Evolutionary conservation across 2,329 filamentous ascomycete species (phyloP), one percentile per base, ranked within the genome.

Genomic region (Aureobasidium sp.): DNA sequence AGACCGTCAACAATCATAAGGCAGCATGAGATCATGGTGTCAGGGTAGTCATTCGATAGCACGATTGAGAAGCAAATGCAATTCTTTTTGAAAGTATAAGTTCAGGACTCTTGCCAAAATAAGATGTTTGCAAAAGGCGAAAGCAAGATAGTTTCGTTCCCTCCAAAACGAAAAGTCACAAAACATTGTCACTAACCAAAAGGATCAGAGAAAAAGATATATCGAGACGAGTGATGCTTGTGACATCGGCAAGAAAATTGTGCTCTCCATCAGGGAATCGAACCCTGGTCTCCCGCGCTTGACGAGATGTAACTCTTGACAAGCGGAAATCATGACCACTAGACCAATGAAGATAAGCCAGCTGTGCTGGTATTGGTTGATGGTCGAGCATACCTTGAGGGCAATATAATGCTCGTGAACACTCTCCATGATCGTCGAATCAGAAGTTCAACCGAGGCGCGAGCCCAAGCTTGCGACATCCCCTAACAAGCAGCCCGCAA

Each of bases 281-380:
- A 52, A 52, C 49, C 49, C 49, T 39, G 49, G 49, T 52, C 49
- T 52, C 49, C 49, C 49, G 49, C 49, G 49, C 49, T 52, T 52
- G 49, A 52, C 49, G 49, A 52, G 49, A 52, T n/a, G 7, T 39
- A 24, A 52, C 49, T 52, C 33, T 39, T 52, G 49, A 52, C 49
- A 52, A 52, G 49, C 49, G 49, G 49, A 52, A 52, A 52, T 52
- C 49, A 52, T 52, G 49, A 52, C 49, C 49, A 52, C 49, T 52
- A 52, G 49, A 52, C 49, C 49, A 52, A 52, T 52, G 49, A 52
- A 52, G 49, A 52, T 52, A 19, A 27, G 49, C 49, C 49, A 52
- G 49, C 49, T 52, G 12, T 17, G 49, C 49, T 52, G 49, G 49
- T 39, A 52, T 52, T 52, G 49, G 49, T 52, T 37, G 12, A 11